Percentiles rank a stretch among this genome's conserved stretches.
phyloP scores from a whole-genome alignment of 2,329 filamentous ascomycete genomes.

The Apiospora sp. region DNA sequence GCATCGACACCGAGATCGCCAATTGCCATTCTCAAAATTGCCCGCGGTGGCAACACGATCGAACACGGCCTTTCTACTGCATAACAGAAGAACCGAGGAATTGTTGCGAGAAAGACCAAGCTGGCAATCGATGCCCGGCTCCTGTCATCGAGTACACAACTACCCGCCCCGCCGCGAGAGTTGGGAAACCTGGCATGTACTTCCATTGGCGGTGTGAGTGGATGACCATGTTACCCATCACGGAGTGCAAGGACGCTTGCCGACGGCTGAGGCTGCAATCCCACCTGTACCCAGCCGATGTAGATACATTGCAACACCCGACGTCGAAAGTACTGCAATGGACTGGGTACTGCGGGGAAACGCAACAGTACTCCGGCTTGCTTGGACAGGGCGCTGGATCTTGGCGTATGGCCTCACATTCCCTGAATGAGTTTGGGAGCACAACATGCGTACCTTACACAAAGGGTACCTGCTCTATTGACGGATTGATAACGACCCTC shows the following conservation, averaged over 20 bases:
- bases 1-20: background rate
- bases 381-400: background rate
- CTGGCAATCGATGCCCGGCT: background rate
- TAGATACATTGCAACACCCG: constrained; percentile 40
- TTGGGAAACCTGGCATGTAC: background rate
- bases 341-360: constrained; percentile 38
- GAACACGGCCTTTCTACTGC: background rate
- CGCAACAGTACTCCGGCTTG: constrained; percentile 37
- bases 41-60: background rate
- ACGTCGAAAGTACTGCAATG: constrained; percentile 31
- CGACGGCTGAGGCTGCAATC: background rate
- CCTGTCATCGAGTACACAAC: background rate
- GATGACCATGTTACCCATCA: background rate
- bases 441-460: background rate
- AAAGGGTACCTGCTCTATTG: background rate
- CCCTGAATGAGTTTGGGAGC: background rate
- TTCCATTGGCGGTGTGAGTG: background rate
- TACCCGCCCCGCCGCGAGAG: background rate
- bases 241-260: background rate
- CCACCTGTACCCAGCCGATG: constrained; percentile 28
- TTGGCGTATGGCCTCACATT: background rate
- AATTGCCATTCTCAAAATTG: background rate
- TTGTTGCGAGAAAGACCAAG: background rate
- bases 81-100: background rate
- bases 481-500: background rate